Base-by-base conservation (phyloP, 345 rosid species). In the Brassica nigra region DNA sequence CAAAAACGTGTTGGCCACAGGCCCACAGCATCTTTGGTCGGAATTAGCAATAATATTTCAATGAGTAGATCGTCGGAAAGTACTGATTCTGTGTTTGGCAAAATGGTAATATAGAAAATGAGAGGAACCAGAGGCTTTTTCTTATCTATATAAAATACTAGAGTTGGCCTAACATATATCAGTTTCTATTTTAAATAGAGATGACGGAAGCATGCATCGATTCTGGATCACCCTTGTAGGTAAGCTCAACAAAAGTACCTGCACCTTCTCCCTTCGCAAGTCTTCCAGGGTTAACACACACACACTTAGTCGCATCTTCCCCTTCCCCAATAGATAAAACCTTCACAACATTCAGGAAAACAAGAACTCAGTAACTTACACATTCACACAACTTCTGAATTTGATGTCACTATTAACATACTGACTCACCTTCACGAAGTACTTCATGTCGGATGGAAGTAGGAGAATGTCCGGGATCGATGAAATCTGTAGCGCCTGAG, bases 231-330 rank as follows among this genome's bases (percentile, higher is more conserved):
- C 92, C 90, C 14, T 76, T 76, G 82, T 86, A 91, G 73, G 81
- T 72, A 58, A 93, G 88, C 86, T 93, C 96, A 7, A 76, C 93
- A 65, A 95, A 95, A 69, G 96, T 94, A 74, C 98, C 95, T 0
- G 87, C 96, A 0, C 94, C 91, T 86, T 89, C 94, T 77, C 97
- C 98, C 83, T 90, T 90, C 36, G 97, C 86, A 42, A 90, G 79
- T 83, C 96, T 87, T 81, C 98, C 97, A 0, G 99, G 99, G 83
- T 95, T 93, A 62, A 93, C 82, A 64, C 97, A 93, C 15, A 90
- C 75, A 71, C 96, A 91, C 80, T 88, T 93, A 61, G 11, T 83
- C 55, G 79, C 82, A 59, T 88, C 89, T 79, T 92, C 90, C 9
- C 15, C 86, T 76, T 84, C 91, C 16, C 90, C 89, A n/a, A 86